Percentiles rank a stretch among this genome's conserved stretches.
phyloP scores from a whole-genome alignment of 345 rosid genomes.

The Hevea brasiliensis region DNA sequence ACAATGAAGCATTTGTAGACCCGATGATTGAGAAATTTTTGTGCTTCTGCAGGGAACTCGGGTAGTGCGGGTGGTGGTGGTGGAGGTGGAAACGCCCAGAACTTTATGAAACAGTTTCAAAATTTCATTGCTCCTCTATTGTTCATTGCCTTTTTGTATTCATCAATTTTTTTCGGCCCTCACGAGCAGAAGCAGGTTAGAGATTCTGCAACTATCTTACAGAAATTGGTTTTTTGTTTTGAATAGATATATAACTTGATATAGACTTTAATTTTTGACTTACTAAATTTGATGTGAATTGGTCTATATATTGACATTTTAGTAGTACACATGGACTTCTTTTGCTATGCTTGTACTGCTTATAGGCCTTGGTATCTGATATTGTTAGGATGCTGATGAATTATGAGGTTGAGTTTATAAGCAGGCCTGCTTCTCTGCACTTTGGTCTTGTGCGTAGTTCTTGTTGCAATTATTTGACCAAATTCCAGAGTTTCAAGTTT shows the following conservation, averaged over 20 bases:
- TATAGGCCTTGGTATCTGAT: neutral
- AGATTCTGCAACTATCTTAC: neutral
- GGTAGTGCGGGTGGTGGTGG: slow-evolving; percentile 32
- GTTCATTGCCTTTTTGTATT: slow-evolving; percentile 23
- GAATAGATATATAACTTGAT: neutral
- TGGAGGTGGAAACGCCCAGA: slow-evolving; percentile 26
- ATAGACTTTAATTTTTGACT: too few relatives aligned
- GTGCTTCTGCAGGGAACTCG: slow-evolving; percentile 33
- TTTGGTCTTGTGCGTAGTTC: neutral
- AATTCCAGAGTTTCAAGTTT: neutral
- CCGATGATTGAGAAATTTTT: neutral
- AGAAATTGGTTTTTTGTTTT: slow-evolving; percentile 7
- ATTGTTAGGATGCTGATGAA: too few relatives aligned
- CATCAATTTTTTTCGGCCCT: slow-evolving; percentile 12
- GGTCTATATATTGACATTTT: neutral
- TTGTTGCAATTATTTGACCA: neutral
- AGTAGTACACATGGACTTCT: too few relatives aligned
- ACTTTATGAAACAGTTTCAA: slow-evolving; percentile 23
- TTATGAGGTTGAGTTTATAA: neutral
- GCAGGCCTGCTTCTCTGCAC: neutral
- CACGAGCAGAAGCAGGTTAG: slow-evolving; percentile 40
- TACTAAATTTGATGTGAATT: neutral
- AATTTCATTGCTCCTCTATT: slow-evolving; percentile 22
- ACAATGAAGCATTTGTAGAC: neutral
- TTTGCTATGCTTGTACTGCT: neutral